Base-by-base conservation (phyloP, 1,284 basidiomycete species). In the Moesziomyces globuligerus region DNA sequence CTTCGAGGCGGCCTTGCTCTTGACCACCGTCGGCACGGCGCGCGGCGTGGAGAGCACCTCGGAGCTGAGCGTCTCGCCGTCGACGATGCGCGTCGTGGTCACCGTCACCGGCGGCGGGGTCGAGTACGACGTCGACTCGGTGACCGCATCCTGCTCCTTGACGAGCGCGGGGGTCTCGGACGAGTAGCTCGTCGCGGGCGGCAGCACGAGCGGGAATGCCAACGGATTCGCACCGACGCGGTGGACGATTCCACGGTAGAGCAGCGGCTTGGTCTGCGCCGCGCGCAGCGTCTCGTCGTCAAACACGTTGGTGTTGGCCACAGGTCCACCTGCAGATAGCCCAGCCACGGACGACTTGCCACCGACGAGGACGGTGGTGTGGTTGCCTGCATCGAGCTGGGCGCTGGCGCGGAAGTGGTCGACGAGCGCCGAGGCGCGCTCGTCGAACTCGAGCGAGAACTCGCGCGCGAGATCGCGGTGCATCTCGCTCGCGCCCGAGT, bases 151-250 rank as follows among this genome's bases (percentile, higher is more conserved):
- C 18, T 54, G 29, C 23, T 58, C 60, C 21, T 50, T 54, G 43
- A 49, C 44, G 36, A 70, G 40, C 2, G 88, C 88, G 67, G 90
- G 90, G 70, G 89, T 89, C 76, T 92, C 88, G 0, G 87, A 83
- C 29, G 84, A 78, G 75, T 85, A 87, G 1, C 84, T 72, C 0
- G 84, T 84, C 20, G 80, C 75, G 0, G 92, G 89, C 3, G 93
- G 92, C 43, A 87, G 85, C 17, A 97, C 84, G 53, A 98, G 87
- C 10, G 93, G 90, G 20, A 95, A 86, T 13, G 94, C 85, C 32
- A 91, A 87, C 1, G 95, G 94, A 79, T 90, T 94, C 72, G 85
- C 87, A 3, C 89, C 89, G n/a, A 91, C 83, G 1, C 88, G 86
- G 78, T 92, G 89, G 0, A 90, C 88, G 2, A 88, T 84, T 11